Evolutionary conservation across 164 flowering plant species (phyloP), one percentile per base, ranked within the genome.

Genomic region (Houttuynia cordata): DNA sequence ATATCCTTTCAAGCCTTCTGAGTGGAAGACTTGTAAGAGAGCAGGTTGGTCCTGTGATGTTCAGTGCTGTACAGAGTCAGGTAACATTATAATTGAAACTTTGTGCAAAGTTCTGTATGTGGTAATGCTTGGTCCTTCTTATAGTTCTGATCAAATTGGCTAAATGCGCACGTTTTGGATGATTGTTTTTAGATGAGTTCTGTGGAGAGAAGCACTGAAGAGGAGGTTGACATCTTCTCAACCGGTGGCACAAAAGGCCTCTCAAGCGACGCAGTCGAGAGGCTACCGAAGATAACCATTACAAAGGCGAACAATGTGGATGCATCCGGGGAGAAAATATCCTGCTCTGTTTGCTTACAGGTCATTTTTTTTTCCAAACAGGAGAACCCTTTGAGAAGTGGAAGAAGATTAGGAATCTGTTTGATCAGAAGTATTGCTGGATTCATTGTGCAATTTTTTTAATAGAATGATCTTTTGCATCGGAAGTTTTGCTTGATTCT

Each of bases 331-430:
- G 94, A 91, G 62, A 78, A 63, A 70, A 85, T 76, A 39, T 78
- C 79, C 30, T 91, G 98, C 67, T 85, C 98, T 15, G 98, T 91
- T 18, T 91, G 98, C 80, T 84, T 91, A 65, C 96, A 88, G 92
- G 98, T 82, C 67, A 20, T 18, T 39, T 22, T 57, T 34, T 10
- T 24, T 63, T 24, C 18, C 10, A 4, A 22, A 42, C 10, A 1
- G 22, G 13, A 24, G 14, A 2, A n/a, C 18, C 6, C 21, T 40
- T 9, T 40, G 4, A 21, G 22, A 20, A 34, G 4, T 17, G 41
- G 37, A 30, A 30, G 37, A 30, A 30, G 4, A 30, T 30, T 30
- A 30, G 37, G 37, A 30, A 30, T 30, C 4, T 30, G 37, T 6
- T 30, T 30, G 37, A 30, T 30, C 6, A 30, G 37, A 2, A 30